phyloP scores from a whole-genome alignment of 805 yeast genomes.

The Spencermartinsiella europaea region DNA sequence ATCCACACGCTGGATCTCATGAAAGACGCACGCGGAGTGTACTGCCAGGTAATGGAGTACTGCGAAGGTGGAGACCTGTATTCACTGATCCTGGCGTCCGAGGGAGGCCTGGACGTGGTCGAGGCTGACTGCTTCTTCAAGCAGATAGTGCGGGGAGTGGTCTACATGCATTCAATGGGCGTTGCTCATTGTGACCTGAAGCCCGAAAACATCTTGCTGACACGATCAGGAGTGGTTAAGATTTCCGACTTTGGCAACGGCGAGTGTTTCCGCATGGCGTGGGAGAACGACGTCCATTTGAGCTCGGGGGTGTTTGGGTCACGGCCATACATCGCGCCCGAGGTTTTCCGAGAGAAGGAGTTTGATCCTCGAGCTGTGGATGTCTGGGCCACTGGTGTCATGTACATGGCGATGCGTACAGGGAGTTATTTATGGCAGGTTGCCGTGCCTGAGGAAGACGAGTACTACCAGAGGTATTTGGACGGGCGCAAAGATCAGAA shows the following conservation, averaged over 20 bases:
- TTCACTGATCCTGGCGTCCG: constrained; percentile 48
- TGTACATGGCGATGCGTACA: constrained; percentile 73
- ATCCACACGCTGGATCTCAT: constrained; percentile 73
- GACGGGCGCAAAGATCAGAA: constrained; percentile 70
- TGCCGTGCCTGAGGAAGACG: constrained; percentile 69
- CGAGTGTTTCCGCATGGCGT: constrained; percentile 80
- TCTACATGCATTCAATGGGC: constrained; percentile 83
- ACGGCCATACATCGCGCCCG: constrained; percentile 89
- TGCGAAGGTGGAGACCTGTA: constrained; percentile 83
- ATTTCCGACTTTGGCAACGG: constrained; percentile 87
- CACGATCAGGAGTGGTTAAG: constrained; percentile 57
- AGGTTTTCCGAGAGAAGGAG: constrained; percentile 52
- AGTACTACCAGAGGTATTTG: constrained; percentile 68
- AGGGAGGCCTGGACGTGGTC: constrained; percentile 45
- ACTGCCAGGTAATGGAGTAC: constrained; percentile 90
- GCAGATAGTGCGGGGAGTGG: constrained; percentile 74
- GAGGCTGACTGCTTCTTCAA: constrained; percentile 88
- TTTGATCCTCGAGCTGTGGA: constrained; percentile 79
- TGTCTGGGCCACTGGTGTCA: constrained; percentile 81
- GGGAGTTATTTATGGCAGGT: constrained; percentile 89
- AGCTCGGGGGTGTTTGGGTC: constrained; percentile 74
- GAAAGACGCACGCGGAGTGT: constrained; percentile 61
- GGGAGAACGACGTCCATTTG: constrained; percentile 68
- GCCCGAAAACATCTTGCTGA: constrained; percentile 77
- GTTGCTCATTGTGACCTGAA: constrained; percentile 90